phyloP scores from a whole-genome alignment of 2,329 filamentous ascomycete genomes.

The Penicillium thymicola region DNA sequence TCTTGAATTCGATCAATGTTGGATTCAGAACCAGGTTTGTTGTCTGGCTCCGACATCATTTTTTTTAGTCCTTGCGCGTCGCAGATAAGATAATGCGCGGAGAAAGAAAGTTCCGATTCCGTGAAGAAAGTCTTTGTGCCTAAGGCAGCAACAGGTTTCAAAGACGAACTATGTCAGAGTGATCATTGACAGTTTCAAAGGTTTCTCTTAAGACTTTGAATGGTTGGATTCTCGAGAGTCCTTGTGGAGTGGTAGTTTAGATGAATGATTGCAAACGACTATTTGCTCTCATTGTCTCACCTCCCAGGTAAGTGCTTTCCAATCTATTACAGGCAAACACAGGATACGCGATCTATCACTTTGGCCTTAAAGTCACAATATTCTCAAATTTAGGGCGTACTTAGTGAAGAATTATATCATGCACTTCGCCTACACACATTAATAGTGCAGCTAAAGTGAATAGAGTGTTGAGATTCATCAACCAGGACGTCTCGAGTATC shows the following conservation, averaged over 20 bases:
- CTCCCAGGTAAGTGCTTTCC: neutral
- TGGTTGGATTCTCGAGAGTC: neutral
- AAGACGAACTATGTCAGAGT: neutral
- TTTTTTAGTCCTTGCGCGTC: slow-evolving; percentile 1
- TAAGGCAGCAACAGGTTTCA: neutral
- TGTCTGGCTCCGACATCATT: slow-evolving; percentile 2
- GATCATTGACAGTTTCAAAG: neutral
- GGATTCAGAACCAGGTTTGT: neutral
- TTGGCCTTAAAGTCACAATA: neutral
- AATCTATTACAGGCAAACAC: neutral
- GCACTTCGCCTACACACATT: neutral
- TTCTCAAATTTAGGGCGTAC: neutral
- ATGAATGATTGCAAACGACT: neutral
- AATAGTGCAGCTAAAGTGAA: neutral
- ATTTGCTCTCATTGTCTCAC: neutral
- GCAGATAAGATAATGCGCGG: slow-evolving; percentile 1
- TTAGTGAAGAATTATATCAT: neutral
- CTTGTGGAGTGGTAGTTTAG: neutral
- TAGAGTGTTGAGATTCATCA: neutral
- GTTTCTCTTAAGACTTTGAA: neutral
- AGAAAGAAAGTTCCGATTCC: neutral
- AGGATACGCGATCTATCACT: neutral
- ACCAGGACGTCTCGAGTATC: neutral
- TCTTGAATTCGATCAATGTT: neutral
- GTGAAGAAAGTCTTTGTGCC: neutral